Percentiles rank a stretch among this genome's conserved stretches.
Conservation (phyloP, 148 eudicot species). For the Euryodendron excelsum region DNA sequence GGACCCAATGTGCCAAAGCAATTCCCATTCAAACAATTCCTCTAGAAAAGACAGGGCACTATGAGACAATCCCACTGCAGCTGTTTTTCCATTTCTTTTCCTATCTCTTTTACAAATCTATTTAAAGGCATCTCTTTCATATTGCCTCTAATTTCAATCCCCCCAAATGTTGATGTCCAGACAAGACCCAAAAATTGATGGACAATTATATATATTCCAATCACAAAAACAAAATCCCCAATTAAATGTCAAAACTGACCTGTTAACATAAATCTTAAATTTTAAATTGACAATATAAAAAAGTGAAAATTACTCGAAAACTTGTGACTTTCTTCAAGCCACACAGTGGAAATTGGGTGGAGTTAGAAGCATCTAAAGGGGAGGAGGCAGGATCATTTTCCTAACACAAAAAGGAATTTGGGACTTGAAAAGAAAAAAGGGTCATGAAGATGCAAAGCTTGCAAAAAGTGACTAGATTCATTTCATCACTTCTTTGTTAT, state of each 20-base stretch:
- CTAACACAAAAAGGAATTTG: background rate
- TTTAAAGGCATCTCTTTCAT: background rate
- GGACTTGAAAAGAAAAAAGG: background rate
- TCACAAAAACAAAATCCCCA: background rate
- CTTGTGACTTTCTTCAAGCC: background rate
- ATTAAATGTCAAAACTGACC: too few species aligned
- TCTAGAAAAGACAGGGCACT: background rate
- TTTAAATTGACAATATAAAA: too few species aligned
- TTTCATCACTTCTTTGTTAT: constrained; percentile 5
- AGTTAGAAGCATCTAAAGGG: background rate
- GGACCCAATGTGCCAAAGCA: constrained; percentile 3
- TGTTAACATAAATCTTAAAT: too few species aligned
- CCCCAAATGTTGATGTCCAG: background rate
- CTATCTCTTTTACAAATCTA: background rate
- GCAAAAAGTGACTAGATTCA: constrained; percentile 13
- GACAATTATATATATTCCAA: background rate
- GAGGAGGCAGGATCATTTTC: constrained; percentile 15
- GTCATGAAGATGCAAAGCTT: background rate
- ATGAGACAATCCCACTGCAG: constrained; percentile 18
- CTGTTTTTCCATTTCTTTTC: constrained; percentile 15
- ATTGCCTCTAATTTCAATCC: background rate
- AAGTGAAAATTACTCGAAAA: background rate
- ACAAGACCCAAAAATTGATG: background rate
- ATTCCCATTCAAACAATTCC: constrained; percentile 4
- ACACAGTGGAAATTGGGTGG: background rate